Base-by-base conservation (phyloP, 2,329 filamentous ascomycete species). In the Penicillium italicum region DNA sequence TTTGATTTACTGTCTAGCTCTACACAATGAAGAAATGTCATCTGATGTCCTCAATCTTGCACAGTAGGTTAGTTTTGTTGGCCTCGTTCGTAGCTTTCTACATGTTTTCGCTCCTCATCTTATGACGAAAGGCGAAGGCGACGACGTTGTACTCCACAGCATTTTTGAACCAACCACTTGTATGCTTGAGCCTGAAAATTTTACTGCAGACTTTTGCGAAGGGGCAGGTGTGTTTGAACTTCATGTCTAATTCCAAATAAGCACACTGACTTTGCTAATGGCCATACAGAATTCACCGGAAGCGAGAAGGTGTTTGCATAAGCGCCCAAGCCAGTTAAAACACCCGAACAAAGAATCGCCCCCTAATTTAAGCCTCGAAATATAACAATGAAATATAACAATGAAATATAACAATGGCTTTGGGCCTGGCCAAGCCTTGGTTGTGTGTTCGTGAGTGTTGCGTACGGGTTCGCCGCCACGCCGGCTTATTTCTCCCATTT, bases 11-110 rank as follows among this genome's bases (percentile, higher is more conserved):
- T 44, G 31, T 38, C 12, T 33, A 44, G 16, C 31, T 38, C 20
- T 50, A 47, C 38, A 34, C 38, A 51, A 55, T 50, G 52, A 50
- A 40, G 31, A 30, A 54, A 55, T 38, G 34, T 11, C 16, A 40
- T 50, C 16, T 22, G n/a, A 31, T 38, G 42, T 44, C 18, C 26
- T 41, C n/a, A 20, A 31, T 44, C 26, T 14, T 14, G 14, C 14
- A 8, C 10, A 31, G 42, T 31, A 43, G 4, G 16, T 4, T 12
- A 22, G 18, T 22, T 38, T 4, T 20, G 36, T 34, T 34, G 33
- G 33, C 16, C 14, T 34, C 31, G 31, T 33, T 34, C 14, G 16
- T 34, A 34, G 33, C 7, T 6, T 36, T 36, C 16, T 36, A 10
- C 33, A 28, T 9, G 24, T 26, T 26, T 7, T 28, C 8, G 6